A percentile compares a stretch with the other conserved stretches of the same genome.
Evolutionary conservation across 306 rosid species (phyloP).

Genomic region (Purshia tridentata): DNA sequence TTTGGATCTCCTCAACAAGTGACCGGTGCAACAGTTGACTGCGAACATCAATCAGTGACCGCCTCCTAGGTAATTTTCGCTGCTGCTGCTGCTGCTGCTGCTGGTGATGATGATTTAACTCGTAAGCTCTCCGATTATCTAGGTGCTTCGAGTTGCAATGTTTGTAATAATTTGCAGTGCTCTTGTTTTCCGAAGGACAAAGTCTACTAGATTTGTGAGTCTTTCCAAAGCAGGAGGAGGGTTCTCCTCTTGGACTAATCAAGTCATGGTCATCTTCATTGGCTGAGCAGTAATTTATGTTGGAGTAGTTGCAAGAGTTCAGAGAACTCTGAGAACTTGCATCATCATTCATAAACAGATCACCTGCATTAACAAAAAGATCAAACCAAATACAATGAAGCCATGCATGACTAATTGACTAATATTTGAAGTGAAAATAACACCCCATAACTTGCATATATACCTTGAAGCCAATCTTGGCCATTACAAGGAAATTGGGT

Average conservation of each 20-base stretch:
- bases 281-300: constrained; percentile 42
- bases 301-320: constrained; percentile 55
- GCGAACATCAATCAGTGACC: constrained; percentile 47
- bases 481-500: constrained; percentile 17
- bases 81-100: constrained; percentile 10
- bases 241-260: constrained; percentile 23
- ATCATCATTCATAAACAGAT: constrained; percentile 45
- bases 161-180: constrained; percentile 17
- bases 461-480: constrained; percentile 57
- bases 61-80: constrained; percentile 32
- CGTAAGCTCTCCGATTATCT: constrained; percentile 14
- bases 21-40: constrained; percentile 57
- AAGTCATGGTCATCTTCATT: constrained; percentile 45
- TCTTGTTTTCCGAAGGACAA: constrained; percentile 46
- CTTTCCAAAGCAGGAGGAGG: constrained; percentile 23
- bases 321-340: constrained; percentile 54
- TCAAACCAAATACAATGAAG: neutral
- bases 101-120: constrained; percentile 8
- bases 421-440: no score
- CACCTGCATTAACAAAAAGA: constrained; percentile 32
- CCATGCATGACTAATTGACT: neutral
- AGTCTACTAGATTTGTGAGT: constrained; percentile 57
- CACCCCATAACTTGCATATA: neutral
- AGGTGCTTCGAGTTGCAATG: constrained; percentile 3
- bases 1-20: constrained; percentile 51